phyloP scores from a whole-genome alignment of 495 filamentous ascomycete genomes.

The Recurvomyces mirabilis region DNA sequence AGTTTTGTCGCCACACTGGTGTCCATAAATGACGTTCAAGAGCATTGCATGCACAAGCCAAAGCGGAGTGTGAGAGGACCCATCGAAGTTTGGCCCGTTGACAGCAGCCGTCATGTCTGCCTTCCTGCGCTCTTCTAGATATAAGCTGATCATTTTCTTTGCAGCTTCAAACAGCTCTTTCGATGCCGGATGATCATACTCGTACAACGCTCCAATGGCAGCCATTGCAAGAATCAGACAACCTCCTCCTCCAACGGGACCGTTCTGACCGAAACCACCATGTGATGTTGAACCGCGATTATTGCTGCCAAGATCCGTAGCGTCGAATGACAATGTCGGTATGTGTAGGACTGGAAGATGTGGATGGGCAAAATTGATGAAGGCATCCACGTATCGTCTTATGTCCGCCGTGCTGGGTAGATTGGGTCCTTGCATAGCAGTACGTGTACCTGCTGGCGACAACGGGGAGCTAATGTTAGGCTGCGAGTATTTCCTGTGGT shows the following conservation, averaged over 20 bases:
- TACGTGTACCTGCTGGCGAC: slow-evolving; percentile 40
- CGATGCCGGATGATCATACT: slow-evolving; percentile 65
- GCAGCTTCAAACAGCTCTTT: slow-evolving; percentile 85
- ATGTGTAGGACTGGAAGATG: slow-evolving; percentile 90
- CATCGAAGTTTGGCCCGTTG: slow-evolving; percentile 52
- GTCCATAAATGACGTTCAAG: slow-evolving; percentile 89
- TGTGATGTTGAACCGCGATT: slow-evolving; percentile 44
- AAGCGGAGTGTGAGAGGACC: slow-evolving; percentile 65
- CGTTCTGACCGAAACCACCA: slow-evolving; percentile 46
- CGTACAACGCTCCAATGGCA: slow-evolving; percentile 90
- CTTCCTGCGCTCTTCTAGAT: slow-evolving; percentile 85
- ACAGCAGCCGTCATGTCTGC: slow-evolving; percentile 75
- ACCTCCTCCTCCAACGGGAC: slow-evolving; percentile 68
- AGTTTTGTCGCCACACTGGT: slow-evolving; percentile 85
- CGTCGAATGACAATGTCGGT: slow-evolving; percentile 84
- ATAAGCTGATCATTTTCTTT: slow-evolving; percentile 88
- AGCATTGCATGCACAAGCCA: slow-evolving; percentile 99
- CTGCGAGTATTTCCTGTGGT: slow-evolving; percentile 64
- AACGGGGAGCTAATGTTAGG: slow-evolving; percentile 55
- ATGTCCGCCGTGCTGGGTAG: slow-evolving; percentile 85
- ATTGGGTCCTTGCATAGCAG: slow-evolving; percentile 28
- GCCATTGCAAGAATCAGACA: slow-evolving; percentile 93
- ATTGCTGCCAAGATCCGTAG: slow-evolving; percentile 53
- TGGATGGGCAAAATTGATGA: slow-evolving; percentile 90
- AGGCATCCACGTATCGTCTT: slow-evolving; percentile 82